Base-by-base conservation (phyloP, 257 asterid genomes). In the Lavandula angustifolia region DNA sequence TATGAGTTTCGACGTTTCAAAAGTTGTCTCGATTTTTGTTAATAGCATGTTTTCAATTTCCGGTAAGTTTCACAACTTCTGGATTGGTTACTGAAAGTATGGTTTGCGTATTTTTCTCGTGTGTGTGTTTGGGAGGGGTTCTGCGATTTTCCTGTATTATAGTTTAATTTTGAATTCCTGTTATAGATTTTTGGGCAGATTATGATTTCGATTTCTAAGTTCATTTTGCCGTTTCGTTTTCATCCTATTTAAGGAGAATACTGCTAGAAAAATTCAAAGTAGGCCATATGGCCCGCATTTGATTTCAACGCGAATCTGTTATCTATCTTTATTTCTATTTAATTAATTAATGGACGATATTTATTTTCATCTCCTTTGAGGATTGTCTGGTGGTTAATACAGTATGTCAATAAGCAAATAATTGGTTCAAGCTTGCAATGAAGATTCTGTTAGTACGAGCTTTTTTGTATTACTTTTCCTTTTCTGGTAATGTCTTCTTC, bases 261-360 rank as follows among this genome's bases (percentile, higher is more conserved):
- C 35, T 43, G 34, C 33, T 48, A 17, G 42, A 13, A 33, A 6
- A 40, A 11, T 17, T 7, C 47, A 6, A 43, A 12, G 46, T 31
- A 6, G 64, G 37, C 3, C 4, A 17, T 43, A 29, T 9, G 69
- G 68, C 7, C 73, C 48, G 40, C 64, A 9, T 27, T 41, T 4
- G 29, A 33, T 53, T 51, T 3, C 1, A 12, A 44, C 22, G 54
- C 9, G 14, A 58, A 42, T 54, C n/a, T 49, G 40, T 18, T 16
- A 44, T 56, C 11, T 37, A 11, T 46, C 9, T 3, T 55, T 22
- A 13, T 9, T 35, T 37, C 27, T 32, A 4, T 38, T 31, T 61
- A 31, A 46, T 53, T 34, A 10, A 40, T 14, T 4, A 22, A 44
- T 16, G 34, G 38, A 48, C 16, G 34, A 18, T 4, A 37, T 41